Conservation (phyloP, 257 asterid species). For the Solanum peruvianum region DNA sequence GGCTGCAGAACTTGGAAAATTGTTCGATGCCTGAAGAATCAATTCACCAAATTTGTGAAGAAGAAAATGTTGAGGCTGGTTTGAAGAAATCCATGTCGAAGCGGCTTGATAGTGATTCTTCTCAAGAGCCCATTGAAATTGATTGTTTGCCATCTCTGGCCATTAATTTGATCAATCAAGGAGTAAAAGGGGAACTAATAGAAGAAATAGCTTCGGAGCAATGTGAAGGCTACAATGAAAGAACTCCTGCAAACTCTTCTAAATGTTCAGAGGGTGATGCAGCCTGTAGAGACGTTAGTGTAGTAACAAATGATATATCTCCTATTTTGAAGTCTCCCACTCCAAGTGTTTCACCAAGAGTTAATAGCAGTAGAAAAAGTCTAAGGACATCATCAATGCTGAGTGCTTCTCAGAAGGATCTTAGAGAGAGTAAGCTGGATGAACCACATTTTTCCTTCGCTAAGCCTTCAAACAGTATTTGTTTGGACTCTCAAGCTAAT, state of each 20-base stretch:
- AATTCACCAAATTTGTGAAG: neutral
- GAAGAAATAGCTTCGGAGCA: slow-evolving; percentile 15
- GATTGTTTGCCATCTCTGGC: slow-evolving; percentile 7
- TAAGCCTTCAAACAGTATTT: slow-evolving; percentile 45
- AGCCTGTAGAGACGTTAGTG: slow-evolving; percentile 17
- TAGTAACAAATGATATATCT: slow-evolving; percentile 27
- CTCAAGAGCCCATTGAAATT: slow-evolving; percentile 6
- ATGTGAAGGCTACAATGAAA: slow-evolving; percentile 11
- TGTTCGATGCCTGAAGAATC: neutral
- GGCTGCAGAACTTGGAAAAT: neutral
- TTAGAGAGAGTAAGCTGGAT: slow-evolving; percentile 18
- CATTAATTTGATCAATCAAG: slow-evolving; percentile 6
- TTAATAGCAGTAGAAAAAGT: slow-evolving; percentile 62
- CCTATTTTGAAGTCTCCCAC: slow-evolving; percentile 61
- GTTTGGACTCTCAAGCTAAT: slow-evolving; percentile 29
- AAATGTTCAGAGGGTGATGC: slow-evolving; percentile 18
- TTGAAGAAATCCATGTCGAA: neutral
- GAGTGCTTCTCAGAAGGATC: slow-evolving; percentile 44
- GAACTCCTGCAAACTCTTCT: slow-evolving; percentile 25
- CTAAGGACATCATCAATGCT: slow-evolving; percentile 53
- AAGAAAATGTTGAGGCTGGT: neutral
- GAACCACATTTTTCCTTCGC: slow-evolving; percentile 26
- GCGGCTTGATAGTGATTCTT: slow-evolving; percentile 8
- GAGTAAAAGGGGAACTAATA: slow-evolving; percentile 3
- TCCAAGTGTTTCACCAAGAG: slow-evolving; percentile 83